A percentile compares a stretch with the other conserved stretches of the same genome.
Evolutionary conservation across 2,329 filamentous ascomycete genomes (phyloP).

Genomic region (Hirsutella rhossiliensis): DNA sequence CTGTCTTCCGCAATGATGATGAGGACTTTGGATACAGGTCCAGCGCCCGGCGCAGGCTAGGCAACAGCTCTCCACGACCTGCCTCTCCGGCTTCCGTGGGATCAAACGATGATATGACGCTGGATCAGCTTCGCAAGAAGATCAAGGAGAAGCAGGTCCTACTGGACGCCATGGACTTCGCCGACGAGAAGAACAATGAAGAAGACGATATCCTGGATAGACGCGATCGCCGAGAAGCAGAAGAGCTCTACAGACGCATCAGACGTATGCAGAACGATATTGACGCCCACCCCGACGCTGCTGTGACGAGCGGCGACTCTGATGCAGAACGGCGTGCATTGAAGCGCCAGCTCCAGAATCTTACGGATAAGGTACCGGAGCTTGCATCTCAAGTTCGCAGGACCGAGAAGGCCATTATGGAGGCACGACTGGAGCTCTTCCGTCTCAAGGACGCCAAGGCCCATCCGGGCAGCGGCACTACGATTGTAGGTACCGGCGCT

Average conservation of each 20-base stretch:
- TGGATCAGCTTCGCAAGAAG: constrained; percentile 86
- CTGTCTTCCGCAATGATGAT: constrained; percentile 93
- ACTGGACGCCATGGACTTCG: constrained; percentile 91
- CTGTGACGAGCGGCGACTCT: constrained; percentile 61
- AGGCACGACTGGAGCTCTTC: constrained; percentile 86
- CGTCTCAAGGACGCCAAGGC: constrained; percentile 87
- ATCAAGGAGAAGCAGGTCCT: constrained; percentile 90
- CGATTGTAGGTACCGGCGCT: constrained; percentile 84
- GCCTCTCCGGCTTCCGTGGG: constrained; percentile 57
- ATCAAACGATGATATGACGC: constrained; percentile 67
- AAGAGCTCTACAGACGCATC: constrained; percentile 88
- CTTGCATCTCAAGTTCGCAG: constrained; percentile 85
- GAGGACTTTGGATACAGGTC: constrained; percentile 87
- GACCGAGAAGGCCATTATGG: constrained; percentile 84
- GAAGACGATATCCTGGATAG: constrained; percentile 88
- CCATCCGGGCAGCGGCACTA: constrained; percentile 66
- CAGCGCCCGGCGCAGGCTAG: constrained; percentile 78
- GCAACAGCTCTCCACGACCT: constrained; percentile 71
- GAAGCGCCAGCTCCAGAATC: constrained; percentile 76
- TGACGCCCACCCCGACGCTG: constrained; percentile 70
- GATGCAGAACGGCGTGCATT: constrained; percentile 78
- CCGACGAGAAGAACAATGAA: constrained; percentile 79
- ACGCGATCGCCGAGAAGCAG: constrained; percentile 80
- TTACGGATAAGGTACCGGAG: constrained; percentile 83
- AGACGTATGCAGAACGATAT: constrained; percentile 90